Conservation (phyloP, 495 filamentous ascomycete genomes). For the Glarea lozoyensis region DNA sequence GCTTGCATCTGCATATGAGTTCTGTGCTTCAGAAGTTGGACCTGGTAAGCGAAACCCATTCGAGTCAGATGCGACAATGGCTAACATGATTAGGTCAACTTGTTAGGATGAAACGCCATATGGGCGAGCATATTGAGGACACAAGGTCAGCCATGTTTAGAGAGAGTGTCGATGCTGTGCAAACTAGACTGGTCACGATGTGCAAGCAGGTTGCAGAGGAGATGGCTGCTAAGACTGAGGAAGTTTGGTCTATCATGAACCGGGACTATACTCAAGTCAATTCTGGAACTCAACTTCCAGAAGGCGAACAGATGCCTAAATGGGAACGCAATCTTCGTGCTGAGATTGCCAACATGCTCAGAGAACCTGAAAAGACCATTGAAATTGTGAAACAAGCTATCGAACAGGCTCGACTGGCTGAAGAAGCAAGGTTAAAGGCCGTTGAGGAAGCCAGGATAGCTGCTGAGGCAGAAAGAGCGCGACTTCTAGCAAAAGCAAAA, state of each 20-base stretch:
- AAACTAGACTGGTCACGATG: slow-evolving; percentile 27
- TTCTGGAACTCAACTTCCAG: slow-evolving; percentile 3
- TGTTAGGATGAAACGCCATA: slow-evolving; percentile 45
- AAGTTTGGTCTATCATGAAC: slow-evolving; percentile 31
- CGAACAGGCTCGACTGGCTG: too few species aligned
- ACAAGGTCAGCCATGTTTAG: slow-evolving; percentile 41
- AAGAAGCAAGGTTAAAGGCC: too few species aligned
- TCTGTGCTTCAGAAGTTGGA: slow-evolving; percentile 37
- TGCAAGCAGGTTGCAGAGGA: slow-evolving; percentile 23
- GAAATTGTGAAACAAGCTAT: too few species aligned
- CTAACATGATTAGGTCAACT: slow-evolving; percentile 28
- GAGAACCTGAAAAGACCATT: not conserved
- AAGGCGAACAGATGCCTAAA: slow-evolving; percentile 4
- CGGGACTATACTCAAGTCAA: slow-evolving; percentile 35
- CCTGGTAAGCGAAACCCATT: not conserved
- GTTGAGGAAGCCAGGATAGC: too few species aligned
- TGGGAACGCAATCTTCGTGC: slow-evolving; percentile 7
- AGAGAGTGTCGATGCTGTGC: slow-evolving; percentile 31
- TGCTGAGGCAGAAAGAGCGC: too few species aligned
- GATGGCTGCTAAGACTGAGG: slow-evolving; percentile 30
- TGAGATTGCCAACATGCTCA: slow-evolving; percentile 1
- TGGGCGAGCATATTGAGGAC: slow-evolving; percentile 39
- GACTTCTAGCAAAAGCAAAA: too few species aligned
- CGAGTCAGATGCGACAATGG: not conserved
- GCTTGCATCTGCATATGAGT: slow-evolving; percentile 41